phyloP scores from a whole-genome alignment of 768 basidiomycete genomes.

The Lactifluus volemus region DNA sequence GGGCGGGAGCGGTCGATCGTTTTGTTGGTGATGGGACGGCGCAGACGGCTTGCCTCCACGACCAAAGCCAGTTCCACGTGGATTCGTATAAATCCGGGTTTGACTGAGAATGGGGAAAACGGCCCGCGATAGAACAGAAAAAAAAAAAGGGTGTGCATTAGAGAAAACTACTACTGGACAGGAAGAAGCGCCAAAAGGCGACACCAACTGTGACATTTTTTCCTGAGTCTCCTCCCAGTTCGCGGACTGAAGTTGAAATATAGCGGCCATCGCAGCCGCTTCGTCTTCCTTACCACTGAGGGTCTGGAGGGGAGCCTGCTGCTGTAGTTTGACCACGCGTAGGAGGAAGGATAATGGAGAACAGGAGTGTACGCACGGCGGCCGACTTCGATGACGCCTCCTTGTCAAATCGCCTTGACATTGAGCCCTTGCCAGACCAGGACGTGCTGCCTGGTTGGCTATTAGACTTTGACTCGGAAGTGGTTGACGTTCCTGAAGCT shows the following conservation, averaged over 20 bases:
- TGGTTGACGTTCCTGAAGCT: slow-evolving; percentile 38
- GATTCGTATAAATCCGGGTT: slow-evolving; percentile 54
- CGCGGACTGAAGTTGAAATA: slow-evolving; percentile 90
- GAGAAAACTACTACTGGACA: slow-evolving; percentile 61
- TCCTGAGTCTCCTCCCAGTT: slow-evolving; percentile 99
- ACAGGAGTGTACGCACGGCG: not conserved
- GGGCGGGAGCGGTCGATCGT: slow-evolving; percentile 76
- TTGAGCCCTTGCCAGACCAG: slow-evolving; percentile 55
- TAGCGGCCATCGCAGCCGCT: slow-evolving; percentile 93
- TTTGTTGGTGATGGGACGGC: slow-evolving; percentile 42
- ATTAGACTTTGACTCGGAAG: slow-evolving; percentile 23
- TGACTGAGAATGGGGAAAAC: slow-evolving; percentile 39
- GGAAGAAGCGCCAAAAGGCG: slow-evolving; percentile 43
- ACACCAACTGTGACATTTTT: slow-evolving; percentile 98
- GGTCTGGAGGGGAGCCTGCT: slow-evolving; percentile 28
- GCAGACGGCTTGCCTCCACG: slow-evolving; percentile 49
- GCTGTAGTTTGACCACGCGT: not conserved
- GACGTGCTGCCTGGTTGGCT: slow-evolving; percentile 20
- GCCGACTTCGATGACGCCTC: slow-evolving; percentile 27
- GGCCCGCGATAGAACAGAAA: slow-evolving; percentile 19
- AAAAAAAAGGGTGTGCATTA: slow-evolving; percentile 47
- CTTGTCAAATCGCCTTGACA: slow-evolving; percentile 87
- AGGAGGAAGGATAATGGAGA: not conserved
- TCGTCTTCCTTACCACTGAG: slow-evolving; percentile 59
- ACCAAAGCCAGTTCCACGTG: slow-evolving; percentile 55